Base-by-base conservation (phyloP, 1,284 basidiomycete species). In the Puccinia horiana region DNA sequence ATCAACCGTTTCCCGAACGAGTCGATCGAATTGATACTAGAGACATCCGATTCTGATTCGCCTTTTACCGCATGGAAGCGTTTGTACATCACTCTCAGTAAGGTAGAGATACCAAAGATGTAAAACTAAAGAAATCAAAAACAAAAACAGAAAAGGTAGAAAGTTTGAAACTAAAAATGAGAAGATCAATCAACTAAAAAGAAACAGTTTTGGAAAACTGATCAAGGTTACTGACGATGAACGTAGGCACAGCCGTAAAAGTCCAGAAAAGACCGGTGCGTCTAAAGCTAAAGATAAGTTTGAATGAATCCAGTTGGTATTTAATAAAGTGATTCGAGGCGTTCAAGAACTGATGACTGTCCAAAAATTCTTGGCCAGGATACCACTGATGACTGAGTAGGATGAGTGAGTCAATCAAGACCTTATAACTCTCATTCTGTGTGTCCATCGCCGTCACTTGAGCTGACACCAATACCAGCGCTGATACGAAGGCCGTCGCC, bases 51-150 rank as follows among this genome's bases (percentile, higher is more conserved):
- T 4, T 72, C 70, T 3, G 26, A 20, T 72, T 72, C n/a, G 32
- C 47, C 23, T 2, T 72, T 72, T 20, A 72, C 70, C 18, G 70
- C 70, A 4, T 52, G 44, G 29, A 47, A 72, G 35, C 70, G 70
- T 72, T 52, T 72, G 23, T 52, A 49, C 29, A 72, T 72, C n/a
- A 72, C 70, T 47, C 26, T 42, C 11, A 72, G 70, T 35, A 72
- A 35, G 26, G 70, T 72, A 16, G 70, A 72, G 29, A 72, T 47
- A n/a, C 70, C 70, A 52, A 49, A 52, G 47, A 72, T 26, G 29
- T 72, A 72, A 29, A 72, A 44, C 70, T 72, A 35, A 26, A 3
- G 3, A 35, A 35, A 35, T 32, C 29, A 35, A 35, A 72, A 72
- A 14, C 29, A 49, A 18, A 52, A 52, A 26, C 16, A 47, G 47